These are phyloP conservation scores for Podospora sp. DNA, from an alignment of 495 filamentous ascomycete genomes.

Conservation along the genomic window DNA sequence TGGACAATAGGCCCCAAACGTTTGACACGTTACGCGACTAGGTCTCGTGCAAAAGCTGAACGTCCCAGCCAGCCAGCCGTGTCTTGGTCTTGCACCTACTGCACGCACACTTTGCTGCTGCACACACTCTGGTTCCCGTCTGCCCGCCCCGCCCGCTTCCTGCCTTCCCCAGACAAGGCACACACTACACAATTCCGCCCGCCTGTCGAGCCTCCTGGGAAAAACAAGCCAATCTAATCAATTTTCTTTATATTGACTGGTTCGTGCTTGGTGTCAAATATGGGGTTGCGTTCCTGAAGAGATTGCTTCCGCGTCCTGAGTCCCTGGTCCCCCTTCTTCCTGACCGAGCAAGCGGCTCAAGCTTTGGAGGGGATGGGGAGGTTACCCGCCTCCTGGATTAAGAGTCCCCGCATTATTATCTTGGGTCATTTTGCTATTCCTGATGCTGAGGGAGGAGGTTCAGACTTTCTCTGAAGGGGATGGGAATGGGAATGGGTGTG, in stretches of 20 bases:
- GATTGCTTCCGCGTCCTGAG: background rate
- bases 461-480: no score
- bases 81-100: no score
- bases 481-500: no score
- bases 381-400: background rate
- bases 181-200: background rate
- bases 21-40: constrained; percentile 18
- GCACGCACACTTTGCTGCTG: no score
- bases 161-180: background rate
- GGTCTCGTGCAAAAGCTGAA: no score
- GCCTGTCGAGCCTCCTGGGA: constrained; percentile 10
- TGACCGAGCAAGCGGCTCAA: background rate
- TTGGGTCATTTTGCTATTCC: background rate
- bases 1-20: background rate
- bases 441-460: background rate
- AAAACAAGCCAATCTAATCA: constrained; percentile 1
- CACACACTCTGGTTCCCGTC: background rate
- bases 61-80: no score
- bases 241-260: constrained; percentile 15
- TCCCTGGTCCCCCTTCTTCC: background rate
- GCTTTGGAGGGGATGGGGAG: background rate
- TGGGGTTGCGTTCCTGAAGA: constrained; percentile 6
- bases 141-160: background rate
- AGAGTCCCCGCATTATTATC: background rate
- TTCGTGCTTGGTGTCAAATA: constrained; percentile 23